A percentile compares a stretch with the other conserved stretches of the same genome.
phyloP scores from a whole-genome alignment of 1,284 basidiomycete genomes.

The Microbotryomycetes sp. region DNA sequence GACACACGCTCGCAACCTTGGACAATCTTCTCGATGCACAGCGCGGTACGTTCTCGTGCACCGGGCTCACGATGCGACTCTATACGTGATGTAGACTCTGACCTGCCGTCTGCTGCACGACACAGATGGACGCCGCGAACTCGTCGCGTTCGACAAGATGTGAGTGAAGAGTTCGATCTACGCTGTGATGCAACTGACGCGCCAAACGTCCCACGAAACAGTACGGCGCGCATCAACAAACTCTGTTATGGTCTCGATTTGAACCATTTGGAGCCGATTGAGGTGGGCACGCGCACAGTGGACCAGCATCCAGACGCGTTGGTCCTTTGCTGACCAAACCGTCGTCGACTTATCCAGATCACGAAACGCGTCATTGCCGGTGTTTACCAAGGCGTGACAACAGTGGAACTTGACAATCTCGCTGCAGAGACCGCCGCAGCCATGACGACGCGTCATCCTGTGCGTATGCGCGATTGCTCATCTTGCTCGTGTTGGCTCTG shows the following conservation, averaged over 20 bases:
- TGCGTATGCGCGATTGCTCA: not conserved
- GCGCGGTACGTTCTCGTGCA: constrained; percentile 17
- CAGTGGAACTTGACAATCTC: constrained; percentile 80
- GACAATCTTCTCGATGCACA: constrained; percentile 3
- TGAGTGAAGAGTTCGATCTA: constrained; percentile 10
- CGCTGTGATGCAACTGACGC: no score
- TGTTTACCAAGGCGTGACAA: constrained; percentile 84
- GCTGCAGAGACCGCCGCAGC: constrained; percentile 74
- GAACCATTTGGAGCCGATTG: constrained; percentile 88
- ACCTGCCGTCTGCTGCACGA: constrained; percentile 3
- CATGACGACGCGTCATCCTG: constrained; percentile 63
- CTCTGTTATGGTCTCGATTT: constrained; percentile 94
- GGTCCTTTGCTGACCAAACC: not conserved
- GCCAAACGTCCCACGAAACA: constrained; percentile 9
- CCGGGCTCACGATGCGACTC: not conserved
- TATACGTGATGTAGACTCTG: constrained; percentile 4
- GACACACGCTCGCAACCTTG: not conserved
- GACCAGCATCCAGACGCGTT: not conserved
- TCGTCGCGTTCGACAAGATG: constrained; percentile 85
- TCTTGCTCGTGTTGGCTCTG: not conserved
- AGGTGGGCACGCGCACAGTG: constrained; percentile 51
- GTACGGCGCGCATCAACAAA: constrained; percentile 73
- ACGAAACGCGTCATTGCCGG: constrained; percentile 93
- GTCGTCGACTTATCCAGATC: constrained; percentile 49
- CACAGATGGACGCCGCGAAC: constrained; percentile 63